Evolutionary conservation across 164 flowering plant genomes (phyloP).

Genomic region (Cinnamomum micranthum): DNA sequence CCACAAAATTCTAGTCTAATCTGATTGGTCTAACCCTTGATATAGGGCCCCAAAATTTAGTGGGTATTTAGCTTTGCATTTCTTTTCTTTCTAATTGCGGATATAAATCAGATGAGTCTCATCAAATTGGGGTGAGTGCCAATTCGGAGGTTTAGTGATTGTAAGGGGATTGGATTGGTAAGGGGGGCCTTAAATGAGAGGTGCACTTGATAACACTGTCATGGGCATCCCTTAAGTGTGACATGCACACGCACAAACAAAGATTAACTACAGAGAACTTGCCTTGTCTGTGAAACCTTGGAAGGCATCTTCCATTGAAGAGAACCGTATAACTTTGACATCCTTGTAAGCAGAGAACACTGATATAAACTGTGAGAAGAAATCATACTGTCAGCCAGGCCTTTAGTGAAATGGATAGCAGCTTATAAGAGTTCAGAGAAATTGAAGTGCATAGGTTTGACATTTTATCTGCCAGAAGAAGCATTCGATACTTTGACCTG

Average conservation of each 20-base stretch:
- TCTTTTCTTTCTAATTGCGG: too few species aligned
- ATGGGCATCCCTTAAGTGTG: too few species aligned
- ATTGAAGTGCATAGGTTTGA: not conserved
- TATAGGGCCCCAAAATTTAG: too few species aligned
- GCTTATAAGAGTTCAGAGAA: not conserved
- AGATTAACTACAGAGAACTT: constrained; percentile 16
- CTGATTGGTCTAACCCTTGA: too few species aligned
- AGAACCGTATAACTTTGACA: constrained; percentile 82
- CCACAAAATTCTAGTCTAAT: too few species aligned
- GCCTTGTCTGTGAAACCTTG: constrained; percentile 78
- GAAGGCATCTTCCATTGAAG: constrained; percentile 87
- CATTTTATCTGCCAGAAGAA: not conserved
- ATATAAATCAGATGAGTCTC: too few species aligned
- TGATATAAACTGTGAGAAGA: constrained; percentile 44
- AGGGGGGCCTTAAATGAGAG: too few species aligned
- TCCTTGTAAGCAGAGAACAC: constrained; percentile 75
- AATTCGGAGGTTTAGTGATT: too few species aligned
- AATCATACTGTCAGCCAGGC: constrained; percentile 3
- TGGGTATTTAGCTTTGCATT: too few species aligned
- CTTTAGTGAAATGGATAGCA: not conserved
- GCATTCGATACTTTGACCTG: not conserved
- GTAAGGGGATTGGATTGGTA: too few species aligned
- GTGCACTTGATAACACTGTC: too few species aligned
- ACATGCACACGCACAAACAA: not conserved
- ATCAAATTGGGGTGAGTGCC: too few species aligned